Evolutionary conservation across 176 grass and related monocot species (phyloP).

Genomic region (Cenchrus americanus): DNA sequence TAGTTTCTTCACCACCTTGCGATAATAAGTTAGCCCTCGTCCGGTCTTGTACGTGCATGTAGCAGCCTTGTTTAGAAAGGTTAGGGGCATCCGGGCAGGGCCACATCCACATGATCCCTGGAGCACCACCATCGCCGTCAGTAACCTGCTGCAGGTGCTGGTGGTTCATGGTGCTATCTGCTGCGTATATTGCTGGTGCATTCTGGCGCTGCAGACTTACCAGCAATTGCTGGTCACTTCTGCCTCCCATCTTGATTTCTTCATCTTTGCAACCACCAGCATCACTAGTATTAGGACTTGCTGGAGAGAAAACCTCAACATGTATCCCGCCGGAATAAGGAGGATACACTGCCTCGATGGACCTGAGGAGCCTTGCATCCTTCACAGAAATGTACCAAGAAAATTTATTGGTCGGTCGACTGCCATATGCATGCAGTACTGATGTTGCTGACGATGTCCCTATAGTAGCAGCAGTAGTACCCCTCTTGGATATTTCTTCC

Average conservation of each 20-base stretch:
- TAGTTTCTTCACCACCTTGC: background rate
- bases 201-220: background rate
- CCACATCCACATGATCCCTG: background rate
- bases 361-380: constrained; percentile 6
- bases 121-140: background rate
- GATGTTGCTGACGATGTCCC: background rate
- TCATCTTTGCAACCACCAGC: background rate
- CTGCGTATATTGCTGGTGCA: background rate
- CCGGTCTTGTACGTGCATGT: constrained; percentile 23
- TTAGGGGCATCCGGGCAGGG: background rate
- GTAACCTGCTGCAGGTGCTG: background rate
- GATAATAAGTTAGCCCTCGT: background rate
- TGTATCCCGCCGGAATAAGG: background rate
- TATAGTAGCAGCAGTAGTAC: background rate
- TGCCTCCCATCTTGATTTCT: background rate
- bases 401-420: background rate
- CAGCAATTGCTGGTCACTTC: background rate
- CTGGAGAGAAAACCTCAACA: constrained; percentile 1
- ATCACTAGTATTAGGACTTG: background rate
- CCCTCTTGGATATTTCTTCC: background rate
- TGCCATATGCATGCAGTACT: no score
- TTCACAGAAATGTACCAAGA: background rate
- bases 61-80: background rate
- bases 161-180: background rate
- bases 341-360: background rate